phyloP scores from a whole-genome alignment of 1,284 basidiomycete species.

The Wallemia mellicola region DNA sequence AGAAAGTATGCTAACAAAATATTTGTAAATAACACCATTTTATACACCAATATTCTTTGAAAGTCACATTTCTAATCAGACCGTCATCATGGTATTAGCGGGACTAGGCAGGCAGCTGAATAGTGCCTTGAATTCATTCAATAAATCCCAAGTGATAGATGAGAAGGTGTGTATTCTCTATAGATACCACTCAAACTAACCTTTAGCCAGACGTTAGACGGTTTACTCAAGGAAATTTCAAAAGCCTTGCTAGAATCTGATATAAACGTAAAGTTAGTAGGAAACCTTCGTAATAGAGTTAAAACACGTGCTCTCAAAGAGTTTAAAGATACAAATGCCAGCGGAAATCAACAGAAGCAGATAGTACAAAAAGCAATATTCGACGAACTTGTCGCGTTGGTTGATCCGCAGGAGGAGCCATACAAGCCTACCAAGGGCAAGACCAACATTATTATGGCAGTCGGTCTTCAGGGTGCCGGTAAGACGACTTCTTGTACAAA shows the following conservation, averaged over 20 bases:
- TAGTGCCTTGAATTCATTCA: conserved; percentile 68
- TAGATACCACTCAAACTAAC: conserved; percentile 6
- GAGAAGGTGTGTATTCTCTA: conserved; percentile 31
- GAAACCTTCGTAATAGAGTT: conserved; percentile 59
- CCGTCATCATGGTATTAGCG: conserved; percentile 56
- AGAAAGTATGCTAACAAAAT: too few species aligned
- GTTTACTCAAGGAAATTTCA: conserved; percentile 77
- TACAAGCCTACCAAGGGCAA: conserved; percentile 93
- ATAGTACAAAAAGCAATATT: conserved; percentile 87
- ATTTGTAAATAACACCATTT: too few species aligned
- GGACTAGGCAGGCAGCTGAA: conserved; percentile 86
- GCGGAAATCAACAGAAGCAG: conserved; percentile 23
- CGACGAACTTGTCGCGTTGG: conserved; percentile 78
- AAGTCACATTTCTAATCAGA: neutral
- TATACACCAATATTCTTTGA: neutral
- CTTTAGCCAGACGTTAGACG: conserved; percentile 47
- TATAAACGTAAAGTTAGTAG: conserved; percentile 90
- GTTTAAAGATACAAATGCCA: conserved; percentile 24
- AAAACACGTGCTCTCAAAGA: conserved; percentile 23
- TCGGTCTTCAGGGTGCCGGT: conserved; percentile 81
- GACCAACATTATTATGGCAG: conserved; percentile 86
- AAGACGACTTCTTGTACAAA: conserved; percentile 98
- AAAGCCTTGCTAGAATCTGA: conserved; percentile 82
- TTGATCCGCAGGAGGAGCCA: conserved; percentile 77
- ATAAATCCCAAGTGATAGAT: conserved; percentile 52